phyloP scores from a whole-genome alignment of 495 filamentous ascomycete species.

The Schizothecium vesticola region DNA sequence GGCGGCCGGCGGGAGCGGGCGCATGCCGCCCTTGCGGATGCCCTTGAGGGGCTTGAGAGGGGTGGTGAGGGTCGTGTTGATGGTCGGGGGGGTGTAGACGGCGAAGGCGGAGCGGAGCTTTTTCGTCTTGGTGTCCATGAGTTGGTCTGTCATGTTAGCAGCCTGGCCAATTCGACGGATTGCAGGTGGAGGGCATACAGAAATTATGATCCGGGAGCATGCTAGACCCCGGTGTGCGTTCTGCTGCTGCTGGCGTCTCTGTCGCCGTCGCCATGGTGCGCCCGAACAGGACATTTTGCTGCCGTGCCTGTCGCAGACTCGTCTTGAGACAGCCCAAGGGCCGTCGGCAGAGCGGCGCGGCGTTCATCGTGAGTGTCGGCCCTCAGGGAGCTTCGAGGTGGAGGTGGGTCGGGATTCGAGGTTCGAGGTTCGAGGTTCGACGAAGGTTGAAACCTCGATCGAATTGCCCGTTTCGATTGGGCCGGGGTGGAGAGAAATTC shows the following conservation, averaged over 20 bases:
- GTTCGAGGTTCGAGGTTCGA: slow-evolving; percentile 5
- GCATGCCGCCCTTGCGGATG: slow-evolving; percentile 18
- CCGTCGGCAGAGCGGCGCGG: slow-evolving; percentile 49
- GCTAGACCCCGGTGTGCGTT: slow-evolving; percentile 13
- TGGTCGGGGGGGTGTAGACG: slow-evolving; percentile 42
- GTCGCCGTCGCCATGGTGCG: slow-evolving; percentile 35
- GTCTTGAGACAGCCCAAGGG: slow-evolving; percentile 64
- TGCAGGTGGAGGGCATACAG: slow-evolving; percentile 18
- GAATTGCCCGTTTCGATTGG: slow-evolving; percentile 8
- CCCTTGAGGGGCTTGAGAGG: background rate
- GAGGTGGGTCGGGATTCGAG: background rate
- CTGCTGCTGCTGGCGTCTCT: slow-evolving; percentile 7
- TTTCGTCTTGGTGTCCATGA: slow-evolving; percentile 24
- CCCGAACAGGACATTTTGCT: slow-evolving; percentile 31
- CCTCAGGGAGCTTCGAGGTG: slow-evolving; percentile 7
- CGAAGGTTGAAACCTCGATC: slow-evolving; percentile 6
- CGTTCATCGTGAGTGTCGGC: slow-evolving; percentile 50
- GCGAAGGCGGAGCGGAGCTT: slow-evolving; percentile 37
- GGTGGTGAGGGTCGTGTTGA: slow-evolving; percentile 15
- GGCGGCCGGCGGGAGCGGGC: slow-evolving; percentile 4
- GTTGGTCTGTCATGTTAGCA: slow-evolving; percentile 13
- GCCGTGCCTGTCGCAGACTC: slow-evolving; percentile 43
- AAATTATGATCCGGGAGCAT: slow-evolving; percentile 29
- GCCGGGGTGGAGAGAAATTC: slow-evolving; percentile 4
- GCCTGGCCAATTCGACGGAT: background rate